Evolutionary conservation across 345 rosid genomes (phyloP).

Genomic region (Gynandropsis gynandra): DNA sequence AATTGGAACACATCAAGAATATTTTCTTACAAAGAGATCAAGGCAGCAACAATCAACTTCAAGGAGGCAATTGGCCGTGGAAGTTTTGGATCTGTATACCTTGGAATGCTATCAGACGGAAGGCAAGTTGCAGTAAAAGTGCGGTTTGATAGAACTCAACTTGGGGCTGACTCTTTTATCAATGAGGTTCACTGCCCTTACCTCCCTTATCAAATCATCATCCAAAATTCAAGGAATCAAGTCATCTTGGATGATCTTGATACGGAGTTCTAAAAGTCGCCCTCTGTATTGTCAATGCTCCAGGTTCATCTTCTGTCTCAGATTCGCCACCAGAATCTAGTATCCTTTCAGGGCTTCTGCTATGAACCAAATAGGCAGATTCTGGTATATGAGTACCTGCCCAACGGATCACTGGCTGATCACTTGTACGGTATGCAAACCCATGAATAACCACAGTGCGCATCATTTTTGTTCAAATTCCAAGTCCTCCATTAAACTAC

Average conservation of each 20-base stretch:
- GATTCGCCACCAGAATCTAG: constrained; percentile 82
- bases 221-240: neutral
- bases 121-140: constrained; percentile 85
- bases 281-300: constrained; percentile 9
- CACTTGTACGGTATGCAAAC: constrained; percentile 67
- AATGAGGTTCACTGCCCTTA: constrained; percentile 51
- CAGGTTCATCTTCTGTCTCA: constrained; percentile 76
- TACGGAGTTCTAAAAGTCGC: constrained; percentile 8
- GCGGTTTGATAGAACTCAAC: constrained; percentile 69
- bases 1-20: constrained; percentile 80
- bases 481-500: constrained; percentile 2
- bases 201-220: neutral
- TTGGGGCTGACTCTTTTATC: constrained; percentile 88
- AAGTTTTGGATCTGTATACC: constrained; percentile 85
- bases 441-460: neutral
- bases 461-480: constrained; percentile 10
- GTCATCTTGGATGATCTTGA: neutral
- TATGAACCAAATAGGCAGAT: constrained; percentile 76
- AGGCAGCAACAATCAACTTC: constrained; percentile 66
- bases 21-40: constrained; percentile 78
- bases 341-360: constrained; percentile 80
- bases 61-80: constrained; percentile 83
- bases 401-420: constrained; percentile 81
- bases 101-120: constrained; percentile 72
- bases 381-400: constrained; percentile 79